Conservation (phyloP, 1,284 basidiomycete genomes). For the Sporisorium iseilematis-ciliati region DNA sequence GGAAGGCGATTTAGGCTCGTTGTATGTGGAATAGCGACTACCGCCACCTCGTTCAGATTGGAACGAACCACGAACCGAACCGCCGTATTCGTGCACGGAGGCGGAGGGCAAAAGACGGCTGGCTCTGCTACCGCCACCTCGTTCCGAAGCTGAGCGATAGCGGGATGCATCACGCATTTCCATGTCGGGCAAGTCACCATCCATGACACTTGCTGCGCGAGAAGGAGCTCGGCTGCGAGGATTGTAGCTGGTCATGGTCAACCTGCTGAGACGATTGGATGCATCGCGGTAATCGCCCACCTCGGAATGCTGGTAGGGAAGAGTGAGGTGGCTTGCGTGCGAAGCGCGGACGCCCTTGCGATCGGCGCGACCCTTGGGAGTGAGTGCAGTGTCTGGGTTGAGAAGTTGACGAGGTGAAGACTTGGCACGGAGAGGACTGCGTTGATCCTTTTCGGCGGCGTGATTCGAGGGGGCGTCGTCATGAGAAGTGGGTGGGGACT, state of each 20-base stretch:
- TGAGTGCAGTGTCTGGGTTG: conserved; percentile 21
- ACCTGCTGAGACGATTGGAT: conserved; percentile 37
- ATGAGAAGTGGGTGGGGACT: conserved; percentile 46
- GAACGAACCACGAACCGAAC: conserved; percentile 17
- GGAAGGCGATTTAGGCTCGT: conserved; percentile 30
- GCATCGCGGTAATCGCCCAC: conserved; percentile 35
- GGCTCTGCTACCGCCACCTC: conserved; percentile 27
- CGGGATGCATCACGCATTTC: conserved; percentile 25
- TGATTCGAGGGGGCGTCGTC: conserved; percentile 28
- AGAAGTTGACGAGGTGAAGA: conserved; percentile 17
- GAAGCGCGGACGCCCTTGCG: conserved; percentile 25
- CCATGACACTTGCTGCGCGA: conserved; percentile 29
- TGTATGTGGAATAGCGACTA: conserved; percentile 28
- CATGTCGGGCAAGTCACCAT: conserved; percentile 21
- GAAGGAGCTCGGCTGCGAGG: conserved; percentile 24
- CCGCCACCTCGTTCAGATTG: conserved; percentile 19
- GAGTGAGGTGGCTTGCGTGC: conserved; percentile 45
- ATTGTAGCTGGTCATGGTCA: conserved; percentile 27
- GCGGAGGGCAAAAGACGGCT: conserved; percentile 31
- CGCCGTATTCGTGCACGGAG: conserved; percentile 30
- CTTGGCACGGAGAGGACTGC: conserved; percentile 18
- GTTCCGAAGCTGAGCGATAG: conserved; percentile 29
- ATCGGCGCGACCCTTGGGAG: conserved; percentile 19
- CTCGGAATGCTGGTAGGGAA: conserved; percentile 45
- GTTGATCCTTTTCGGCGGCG: conserved; percentile 6